phyloP scores from a whole-genome alignment of 2,329 filamentous ascomycete genomes.

The Elsinoe arachidis region DNA sequence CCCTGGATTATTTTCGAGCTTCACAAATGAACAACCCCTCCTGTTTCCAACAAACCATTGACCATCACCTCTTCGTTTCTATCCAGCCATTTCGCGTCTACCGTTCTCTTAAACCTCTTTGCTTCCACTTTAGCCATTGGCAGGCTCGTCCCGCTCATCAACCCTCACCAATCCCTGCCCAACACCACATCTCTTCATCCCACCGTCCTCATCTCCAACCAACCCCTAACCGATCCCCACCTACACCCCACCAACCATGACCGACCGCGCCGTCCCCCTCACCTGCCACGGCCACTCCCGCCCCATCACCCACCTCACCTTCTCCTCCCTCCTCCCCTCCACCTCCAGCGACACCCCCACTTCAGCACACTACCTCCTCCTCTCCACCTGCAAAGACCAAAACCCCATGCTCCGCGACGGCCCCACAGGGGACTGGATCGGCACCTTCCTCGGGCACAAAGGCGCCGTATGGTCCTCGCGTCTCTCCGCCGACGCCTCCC shows the following conservation, averaged over 20 bases:
- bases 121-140: not conserved
- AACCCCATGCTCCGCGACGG: conserved; percentile 98
- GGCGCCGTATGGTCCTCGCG: conserved; percentile 95
- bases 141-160: not conserved
- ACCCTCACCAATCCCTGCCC: not conserved
- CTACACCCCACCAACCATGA: conserved; percentile 13
- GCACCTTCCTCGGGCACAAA: conserved; percentile 96
- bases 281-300: conserved; percentile 93
- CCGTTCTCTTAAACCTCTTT: not conserved
- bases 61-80: not conserved
- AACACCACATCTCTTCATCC: not conserved
- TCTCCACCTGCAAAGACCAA: conserved; percentile 76
- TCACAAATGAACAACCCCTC: not conserved
- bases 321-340: conserved; percentile 61
- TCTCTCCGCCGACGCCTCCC: conserved; percentile 75
- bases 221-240: not conserved
- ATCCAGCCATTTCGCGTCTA: not conserved
- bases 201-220: conserved; percentile 4
- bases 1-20: not conserved
- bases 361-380: conserved; percentile 65
- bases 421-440: conserved; percentile 94
- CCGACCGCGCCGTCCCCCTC: conserved; percentile 65
- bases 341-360: conserved; percentile 17
- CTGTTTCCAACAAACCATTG: not conserved
- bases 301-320: conserved; percentile 83